Base-by-base conservation (phyloP, 192 early-diverging fungal genomes). In the Podila epigama region DNA sequence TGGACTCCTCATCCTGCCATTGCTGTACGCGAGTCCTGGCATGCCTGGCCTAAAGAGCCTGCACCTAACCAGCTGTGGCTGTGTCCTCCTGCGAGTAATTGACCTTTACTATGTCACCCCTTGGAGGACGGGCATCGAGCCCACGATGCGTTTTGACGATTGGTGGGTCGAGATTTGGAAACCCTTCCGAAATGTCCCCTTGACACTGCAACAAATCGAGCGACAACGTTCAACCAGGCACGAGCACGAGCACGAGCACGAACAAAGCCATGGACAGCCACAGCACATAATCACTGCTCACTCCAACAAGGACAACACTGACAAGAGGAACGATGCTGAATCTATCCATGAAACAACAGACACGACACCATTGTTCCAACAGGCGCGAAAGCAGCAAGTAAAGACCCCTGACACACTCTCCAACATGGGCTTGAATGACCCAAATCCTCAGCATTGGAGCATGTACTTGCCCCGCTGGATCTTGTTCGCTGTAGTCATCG, bases 71-170 rank as follows among this genome's bases (percentile, higher is more conserved):
- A 65, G 64, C n/a, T 75, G 72, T 36, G 64, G 37, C 31, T 75
- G 72, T 41, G 72, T 75, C 1, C 54, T 75, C 18, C 67, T 75
- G 72, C 64, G 72, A 3, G 40, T 48, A 39, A 29, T 75, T 22
- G 72, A 75, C 36, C 37, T 75, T 1, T 75, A 75, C 52, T 75
- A 75, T 36, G 54, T 75, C 35, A 44, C 63, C 8, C 72, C 72
- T 28, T 75, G 72, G 72, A 67, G 72, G 32, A 68, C 54, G 32
- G 72, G 72, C 58, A 75, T 62, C 31, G 72, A 75, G 48, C 72
- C 72, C 0, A 68, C 65, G 6, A 29, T 75, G 34, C 62, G 58
- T 40, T 33, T 67, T 18, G 72, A 75, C 33, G 72, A 75, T 31
- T 75, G 72, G 72, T 75, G 60, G 59, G 28, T 25, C 25, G 72